Evolutionary conservation across 2,329 filamentous ascomycete genomes (phyloP), one percentile per base, ranked within the genome.

Genomic region (Talaromyces pinophilus): DNA sequence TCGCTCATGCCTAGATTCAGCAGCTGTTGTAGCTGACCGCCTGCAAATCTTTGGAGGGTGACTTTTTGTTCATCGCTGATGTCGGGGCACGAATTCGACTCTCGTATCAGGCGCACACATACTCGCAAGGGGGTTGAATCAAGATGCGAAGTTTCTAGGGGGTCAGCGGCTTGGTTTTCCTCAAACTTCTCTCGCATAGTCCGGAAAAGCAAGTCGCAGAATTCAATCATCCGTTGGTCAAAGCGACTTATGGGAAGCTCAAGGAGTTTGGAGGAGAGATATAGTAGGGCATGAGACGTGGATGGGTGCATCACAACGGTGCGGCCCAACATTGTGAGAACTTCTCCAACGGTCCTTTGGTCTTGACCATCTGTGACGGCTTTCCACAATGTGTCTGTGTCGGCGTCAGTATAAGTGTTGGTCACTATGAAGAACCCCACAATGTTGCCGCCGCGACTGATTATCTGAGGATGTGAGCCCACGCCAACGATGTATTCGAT

Each of bases 381-480:
- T 67, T 89, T 87, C 94, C 94, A 98, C 68, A 97, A 86, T 17
- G 87, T 84, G 73, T 97, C 90, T 0, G 91, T 91, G 73, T 96
- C 90, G 22, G 84, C 79, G 40, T 87, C 78, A 0, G 85, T 87
- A 77, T 94, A 97, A 15, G 87, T 89, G 63, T 85, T 84, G 0
- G 92, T 95, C 15, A 95, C 90, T 25, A 92, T 86, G 62, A 98
- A 82, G 73, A 98, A 98, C 0, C 92, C 92, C 59, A 97, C 83
- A 63, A 98, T 91, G 69, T 97, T 96, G 48, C 86, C 85, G 72
- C 92, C 92, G 70, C 93, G 88, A 42, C 86, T 84, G 22, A 96
- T 95, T 63, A 98, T 87, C 74, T 97, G 93, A 0, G 93, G 92
- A 73, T 98, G 95, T 38, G 94, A 97, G 65, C 93, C 93, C 15